Base-by-base conservation (phyloP, 306 rosid species). In the Argentina anserina region DNA sequence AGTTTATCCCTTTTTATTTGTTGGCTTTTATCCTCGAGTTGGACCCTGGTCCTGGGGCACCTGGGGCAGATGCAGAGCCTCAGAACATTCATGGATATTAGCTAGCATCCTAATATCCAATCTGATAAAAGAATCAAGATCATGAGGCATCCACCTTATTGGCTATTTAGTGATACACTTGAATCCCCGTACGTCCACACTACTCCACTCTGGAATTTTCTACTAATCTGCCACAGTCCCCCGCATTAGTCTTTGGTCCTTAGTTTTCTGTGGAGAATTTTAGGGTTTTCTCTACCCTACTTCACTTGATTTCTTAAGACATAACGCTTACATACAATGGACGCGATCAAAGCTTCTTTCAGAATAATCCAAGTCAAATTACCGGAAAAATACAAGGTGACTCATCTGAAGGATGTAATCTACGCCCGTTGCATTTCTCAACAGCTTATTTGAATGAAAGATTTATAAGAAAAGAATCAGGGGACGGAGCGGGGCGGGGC, bases 1-100 rank as follows among this genome's bases (percentile, higher is more conserved):
- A 56, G 46, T 53, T 77, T 81, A 31, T 56, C 64, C 41, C 52
- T 15, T 17, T 69, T 69, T 17, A 67, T 76, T 76, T 73, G 82
- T 70, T 65, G 11, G 49, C 21, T 63, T 66, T 29, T 50, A 28
- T 45, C 61, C 13, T 45, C 69, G 70, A 74, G 80, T 72, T 71
- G 42, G 2, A 29, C 47, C 34, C 61, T 34, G n/a, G 53, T 62
- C 79, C 52, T 29, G 29, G 3, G 34, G 70, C 68, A 33, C 79
- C 52, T 29, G 29, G 3, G 34, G 70, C 68, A 33, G 36, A 28
- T 67, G 58, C 66, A 59, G 53, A 28, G 36, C 60, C 79, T 18
- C 1, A 33, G 60, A 41, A 69, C n/a, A 68, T 50, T 74, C 59
- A 49, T 28, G 60, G 37, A 67, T n/a, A n/a, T 17, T 14, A 21